Evolutionary conservation across 495 filamentous ascomycete species (phyloP), one percentile per base, ranked within the genome.

Genomic region (Cudoniella acicularis): DNA sequence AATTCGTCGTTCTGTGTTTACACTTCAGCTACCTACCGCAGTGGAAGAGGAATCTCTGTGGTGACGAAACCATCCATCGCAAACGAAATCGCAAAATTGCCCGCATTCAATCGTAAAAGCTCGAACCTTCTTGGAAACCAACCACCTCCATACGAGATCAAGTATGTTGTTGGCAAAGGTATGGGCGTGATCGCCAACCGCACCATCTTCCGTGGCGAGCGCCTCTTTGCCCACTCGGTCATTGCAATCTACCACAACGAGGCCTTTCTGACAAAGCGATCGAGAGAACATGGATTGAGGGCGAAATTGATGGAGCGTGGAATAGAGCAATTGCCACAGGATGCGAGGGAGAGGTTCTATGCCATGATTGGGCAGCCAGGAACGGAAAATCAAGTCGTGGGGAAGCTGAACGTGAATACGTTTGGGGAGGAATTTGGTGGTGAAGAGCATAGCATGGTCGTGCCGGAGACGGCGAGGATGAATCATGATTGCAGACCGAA

Each of bases 401-500:
- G 53, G 45, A 49, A 50, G 10, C 56, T 64, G 3, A 53, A 64
- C 46, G 58, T 57, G 6, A 64, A 64, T 22, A 61, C 62, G 10
- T 64, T 64, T 47, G 62, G 57, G 10, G 52, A 53, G 24, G 52
- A 54, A 16, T 57, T 64, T 41, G 52, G 49, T 4, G 57, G 47
- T 8, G 53, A 60, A 30, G 62, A 64, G 24, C 62, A 64, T 47
- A 56, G 47, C 2, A 50, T 58, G 6, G 57, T 64, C 6, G 46
- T 61, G n/a, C 62, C 58, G 2, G 57, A 64, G 50, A 64, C 62
- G 45, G 62, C 62, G 21, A 45, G 62, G 42, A 20, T 64, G 36
- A 64, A 64, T 54, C 62, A 64, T 48, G 62, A 61, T 52, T 64
- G 62, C 43, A 30, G 62, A 4, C 58, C 62, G 1, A 64, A 64